Percentiles rank a stretch among this genome's conserved stretches.
Conservation (phyloP, 768 basidiomycete species). For the Mycena metata region DNA sequence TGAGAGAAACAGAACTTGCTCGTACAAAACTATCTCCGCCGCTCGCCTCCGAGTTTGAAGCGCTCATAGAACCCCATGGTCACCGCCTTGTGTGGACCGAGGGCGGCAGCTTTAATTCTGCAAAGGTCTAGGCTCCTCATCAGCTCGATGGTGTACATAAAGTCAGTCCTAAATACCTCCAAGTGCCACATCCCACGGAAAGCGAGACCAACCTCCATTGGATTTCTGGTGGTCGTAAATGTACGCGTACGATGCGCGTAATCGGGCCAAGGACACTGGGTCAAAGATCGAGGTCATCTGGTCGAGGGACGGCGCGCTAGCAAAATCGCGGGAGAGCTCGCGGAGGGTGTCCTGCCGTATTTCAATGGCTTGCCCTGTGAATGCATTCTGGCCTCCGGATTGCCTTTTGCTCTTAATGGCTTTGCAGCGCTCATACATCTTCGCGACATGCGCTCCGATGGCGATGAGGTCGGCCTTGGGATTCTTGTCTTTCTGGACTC, state of each 20-base stretch:
- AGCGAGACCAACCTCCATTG: conserved; percentile 50
- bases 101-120: conserved; percentile 61
- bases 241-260: conserved; percentile 68
- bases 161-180: conserved; percentile 38
- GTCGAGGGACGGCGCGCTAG: conserved; percentile 44
- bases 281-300: conserved; percentile 48
- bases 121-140: conserved; percentile 51
- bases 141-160: background rate
- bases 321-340: conserved; percentile 57
- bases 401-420: conserved; percentile 3
- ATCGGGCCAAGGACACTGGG: conserved; percentile 46
- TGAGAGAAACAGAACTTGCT: no score
- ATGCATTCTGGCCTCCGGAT: conserved; percentile 35
- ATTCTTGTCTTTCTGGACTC: conserved; percentile 30
- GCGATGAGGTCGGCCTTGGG: conserved; percentile 51
- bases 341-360: conserved; percentile 63
- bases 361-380: conserved; percentile 58
- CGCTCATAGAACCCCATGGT: conserved; percentile 57
- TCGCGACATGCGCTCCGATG: conserved; percentile 58
- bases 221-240: conserved; percentile 46
- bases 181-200: conserved; percentile 67
- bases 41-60: conserved; percentile 43
- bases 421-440: conserved; percentile 40
- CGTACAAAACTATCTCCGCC: background rate
- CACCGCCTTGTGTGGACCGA: conserved; percentile 56